phyloP scores from a whole-genome alignment of 2,329 filamentous ascomycete species.

The Plenodomus biglobosus region DNA sequence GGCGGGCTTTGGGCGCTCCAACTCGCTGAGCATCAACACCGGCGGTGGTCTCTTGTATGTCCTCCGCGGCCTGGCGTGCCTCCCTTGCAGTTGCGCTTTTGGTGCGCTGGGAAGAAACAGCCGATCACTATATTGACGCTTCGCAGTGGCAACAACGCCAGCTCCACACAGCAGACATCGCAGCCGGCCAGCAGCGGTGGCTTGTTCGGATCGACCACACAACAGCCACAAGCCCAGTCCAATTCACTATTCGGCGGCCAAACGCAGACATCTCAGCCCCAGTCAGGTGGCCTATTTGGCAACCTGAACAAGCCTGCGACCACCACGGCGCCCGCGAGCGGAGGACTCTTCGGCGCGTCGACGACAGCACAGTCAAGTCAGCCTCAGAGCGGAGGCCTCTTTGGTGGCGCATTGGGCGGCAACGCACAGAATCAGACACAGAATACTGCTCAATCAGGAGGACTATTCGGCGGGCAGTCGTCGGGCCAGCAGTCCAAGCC shows the following conservation, averaged over 20 bases:
- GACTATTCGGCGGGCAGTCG: slow-evolving; percentile 37
- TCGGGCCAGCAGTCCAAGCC: slow-evolving; percentile 33
- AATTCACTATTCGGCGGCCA: slow-evolving; percentile 28
- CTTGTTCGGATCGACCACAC: slow-evolving; percentile 29
- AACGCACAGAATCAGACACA: slow-evolving; percentile 29
- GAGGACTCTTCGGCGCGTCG: slow-evolving; percentile 42
- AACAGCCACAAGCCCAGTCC: slow-evolving; percentile 30
- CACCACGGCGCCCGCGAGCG: slow-evolving; percentile 23
- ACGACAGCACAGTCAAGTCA: slow-evolving; percentile 27
- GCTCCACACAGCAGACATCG: slow-evolving; percentile 29
- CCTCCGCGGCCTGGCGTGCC: not conserved
- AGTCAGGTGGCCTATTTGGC: slow-evolving; percentile 40
- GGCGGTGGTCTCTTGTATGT: slow-evolving; percentile 54
- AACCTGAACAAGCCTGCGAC: slow-evolving; percentile 39
- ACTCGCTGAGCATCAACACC: slow-evolving; percentile 59
- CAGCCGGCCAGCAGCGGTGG: slow-evolving; percentile 33
- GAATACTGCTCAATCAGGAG: slow-evolving; percentile 29
- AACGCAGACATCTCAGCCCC: slow-evolving; percentile 25
- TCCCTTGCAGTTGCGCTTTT: not conserved
- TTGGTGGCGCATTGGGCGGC: slow-evolving; percentile 39
- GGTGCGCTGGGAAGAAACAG: not conserved
- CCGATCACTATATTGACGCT: slow-evolving; percentile 16
- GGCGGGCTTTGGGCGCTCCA: slow-evolving; percentile 52
- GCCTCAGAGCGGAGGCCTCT: slow-evolving; percentile 33
- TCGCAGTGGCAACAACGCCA: slow-evolving; percentile 34